phyloP scores from a whole-genome alignment of 1,284 basidiomycete species.

The Mrakiaceae sp. region DNA sequence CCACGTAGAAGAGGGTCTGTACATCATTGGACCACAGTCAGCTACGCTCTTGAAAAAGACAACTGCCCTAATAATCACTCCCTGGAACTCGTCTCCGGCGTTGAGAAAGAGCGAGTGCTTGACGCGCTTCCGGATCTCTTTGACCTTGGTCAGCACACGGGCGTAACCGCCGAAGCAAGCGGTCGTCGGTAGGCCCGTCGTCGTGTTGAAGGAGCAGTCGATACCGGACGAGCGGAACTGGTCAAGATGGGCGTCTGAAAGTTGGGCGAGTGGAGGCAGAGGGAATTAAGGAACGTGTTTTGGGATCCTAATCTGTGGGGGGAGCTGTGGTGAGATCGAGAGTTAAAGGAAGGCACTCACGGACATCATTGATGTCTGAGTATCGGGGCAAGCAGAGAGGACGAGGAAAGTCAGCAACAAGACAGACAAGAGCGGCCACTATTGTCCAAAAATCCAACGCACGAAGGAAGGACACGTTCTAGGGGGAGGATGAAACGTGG shows the following conservation, averaged over 20 bases:
- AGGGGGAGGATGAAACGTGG: no score
- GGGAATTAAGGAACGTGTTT: no score
- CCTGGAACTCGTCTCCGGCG: slow-evolving; percentile 39
- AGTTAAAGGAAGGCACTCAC: no score
- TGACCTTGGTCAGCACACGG: slow-evolving; percentile 34
- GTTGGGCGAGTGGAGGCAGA: no score
- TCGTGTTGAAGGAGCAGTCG: slow-evolving; percentile 28
- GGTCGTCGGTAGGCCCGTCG: slow-evolving; percentile 8
- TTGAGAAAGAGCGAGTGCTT: slow-evolving; percentile 30
- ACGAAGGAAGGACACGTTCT: no score
- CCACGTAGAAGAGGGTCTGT: not conserved
- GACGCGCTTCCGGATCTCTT: slow-evolving; percentile 27
- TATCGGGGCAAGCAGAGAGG: no score
- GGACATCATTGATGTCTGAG: no score
- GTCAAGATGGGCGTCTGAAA: slow-evolving; percentile 33
- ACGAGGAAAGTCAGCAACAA: no score
- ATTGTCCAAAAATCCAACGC: no score
- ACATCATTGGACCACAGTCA: not conserved
- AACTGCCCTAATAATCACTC: not conserved
- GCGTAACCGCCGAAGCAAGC: slow-evolving; percentile 38
- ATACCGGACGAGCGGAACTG: slow-evolving; percentile 26
- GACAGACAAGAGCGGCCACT: no score
- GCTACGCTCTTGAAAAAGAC: not conserved
- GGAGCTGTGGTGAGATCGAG: no score
- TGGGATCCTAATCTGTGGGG: no score